These are phyloP conservation scores for Carex parvula DNA, from an alignment of 176 grass and related monocot species.

Conservation along the genomic window DNA sequence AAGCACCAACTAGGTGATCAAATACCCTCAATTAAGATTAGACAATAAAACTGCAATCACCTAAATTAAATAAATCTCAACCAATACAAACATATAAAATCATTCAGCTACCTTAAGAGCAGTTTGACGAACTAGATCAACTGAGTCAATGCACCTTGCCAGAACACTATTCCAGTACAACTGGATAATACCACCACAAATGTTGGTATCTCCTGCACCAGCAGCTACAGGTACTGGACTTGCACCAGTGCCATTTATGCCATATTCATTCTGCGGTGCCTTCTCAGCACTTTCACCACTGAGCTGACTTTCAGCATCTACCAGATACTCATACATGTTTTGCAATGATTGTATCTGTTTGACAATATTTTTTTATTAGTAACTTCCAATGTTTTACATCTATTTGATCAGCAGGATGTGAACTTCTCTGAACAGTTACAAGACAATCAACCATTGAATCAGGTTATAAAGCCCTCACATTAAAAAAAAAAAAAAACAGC, in stretches of 20 bases:
- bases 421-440: background rate
- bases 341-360: conserved; percentile 89
- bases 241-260: conserved; percentile 41
- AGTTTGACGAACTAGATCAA: conserved; percentile 74
- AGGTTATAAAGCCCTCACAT: background rate
- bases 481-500: background rate
- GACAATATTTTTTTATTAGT: conserved; percentile 18
- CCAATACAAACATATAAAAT: conserved; percentile 5
- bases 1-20: background rate
- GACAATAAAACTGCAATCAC: background rate
- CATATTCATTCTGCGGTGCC: conserved; percentile 30
- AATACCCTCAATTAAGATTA: background rate
- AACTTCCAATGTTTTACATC: conserved; percentile 5
- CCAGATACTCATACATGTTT: conserved; percentile 91
- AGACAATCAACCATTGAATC: conserved; percentile 14
- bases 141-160: conserved; percentile 78
- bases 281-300: conserved; percentile 45
- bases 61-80: background rate
- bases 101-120: conserved; percentile 63
- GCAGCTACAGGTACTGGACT: conserved; percentile 91
- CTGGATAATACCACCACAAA: conserved; percentile 97
- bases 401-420: background rate
- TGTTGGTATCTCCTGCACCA: conserved; percentile 98
- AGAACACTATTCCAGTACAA: conserved; percentile 94
- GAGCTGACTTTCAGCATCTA: conserved; percentile 89